Percentiles rank a stretch among this genome's conserved stretches.
Conservation (phyloP, 176 grass and related monocot genomes). For the Melocanna baccifera region DNA sequence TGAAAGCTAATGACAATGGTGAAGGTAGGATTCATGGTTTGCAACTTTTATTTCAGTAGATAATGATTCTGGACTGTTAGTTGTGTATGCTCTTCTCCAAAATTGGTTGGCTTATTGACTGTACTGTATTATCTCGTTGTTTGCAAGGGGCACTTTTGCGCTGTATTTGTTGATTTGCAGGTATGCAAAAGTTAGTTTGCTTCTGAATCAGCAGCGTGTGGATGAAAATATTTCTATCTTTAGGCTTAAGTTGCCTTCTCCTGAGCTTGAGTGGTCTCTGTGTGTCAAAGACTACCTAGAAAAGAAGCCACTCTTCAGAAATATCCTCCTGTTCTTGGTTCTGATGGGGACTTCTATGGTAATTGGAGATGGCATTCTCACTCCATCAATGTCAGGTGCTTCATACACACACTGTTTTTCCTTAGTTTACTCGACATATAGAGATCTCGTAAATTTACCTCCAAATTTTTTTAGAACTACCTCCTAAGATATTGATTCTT, state of each 20-base stretch:
- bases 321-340: slow-evolving; percentile 76
- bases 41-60: neutral
- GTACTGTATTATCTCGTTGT: neutral
- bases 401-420: slow-evolving; percentile 11
- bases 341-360: slow-evolving; percentile 96
- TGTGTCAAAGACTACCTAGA: slow-evolving; percentile 82
- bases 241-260: slow-evolving; percentile 78
- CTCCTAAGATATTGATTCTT: too few relatives aligned
- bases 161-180: slow-evolving; percentile 93
- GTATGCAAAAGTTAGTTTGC: slow-evolving; percentile 85
- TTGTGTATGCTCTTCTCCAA: neutral
- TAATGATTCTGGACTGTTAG: neutral
- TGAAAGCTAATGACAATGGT: slow-evolving; percentile 93
- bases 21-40: slow-evolving; percentile 58
- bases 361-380: slow-evolving; percentile 97
- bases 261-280: slow-evolving; percentile 79
- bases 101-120: neutral
- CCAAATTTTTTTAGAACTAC: too few relatives aligned
- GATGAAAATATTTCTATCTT: slow-evolving; percentile 92
- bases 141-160: slow-evolving; percentile 86
- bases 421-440: neutral
- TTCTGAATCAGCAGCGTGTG: slow-evolving; percentile 90
- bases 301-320: slow-evolving; percentile 68
- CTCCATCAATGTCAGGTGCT: slow-evolving; percentile 96
- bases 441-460: neutral